phyloP scores from a whole-genome alignment of 306 rosid species.

The Vigna mungo region DNA sequence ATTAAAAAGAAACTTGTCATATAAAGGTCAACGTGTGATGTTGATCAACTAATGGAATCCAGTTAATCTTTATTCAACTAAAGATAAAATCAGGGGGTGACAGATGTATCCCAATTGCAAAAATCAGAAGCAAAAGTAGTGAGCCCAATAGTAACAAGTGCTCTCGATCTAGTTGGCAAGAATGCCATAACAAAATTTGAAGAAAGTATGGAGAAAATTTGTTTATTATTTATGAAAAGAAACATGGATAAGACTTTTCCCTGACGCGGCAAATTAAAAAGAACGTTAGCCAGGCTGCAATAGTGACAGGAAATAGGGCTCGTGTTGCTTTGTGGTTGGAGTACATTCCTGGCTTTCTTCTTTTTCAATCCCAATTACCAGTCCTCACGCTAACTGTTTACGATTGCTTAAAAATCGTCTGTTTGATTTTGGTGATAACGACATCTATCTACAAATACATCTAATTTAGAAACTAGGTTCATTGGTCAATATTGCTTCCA shows the following conservation, averaged over 20 bases:
- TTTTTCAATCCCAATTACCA: conserved; percentile 15
- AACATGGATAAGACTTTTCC: background rate
- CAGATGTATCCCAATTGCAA: background rate
- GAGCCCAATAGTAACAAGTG: background rate
- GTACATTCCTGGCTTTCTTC: background rate
- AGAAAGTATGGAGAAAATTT: background rate
- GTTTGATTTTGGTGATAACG: conserved; percentile 22
- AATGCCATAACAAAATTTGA: background rate
- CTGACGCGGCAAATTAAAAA: background rate
- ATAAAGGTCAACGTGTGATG: background rate
- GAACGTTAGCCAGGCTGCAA: background rate
- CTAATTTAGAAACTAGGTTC: background rate
- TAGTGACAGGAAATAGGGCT: background rate
- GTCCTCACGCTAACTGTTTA: background rate
- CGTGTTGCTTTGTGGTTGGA: conserved; percentile 7
- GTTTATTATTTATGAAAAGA: background rate
- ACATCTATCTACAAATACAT: background rate
- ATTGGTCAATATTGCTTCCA: conserved; percentile 26
- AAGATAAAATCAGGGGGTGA: background rate
- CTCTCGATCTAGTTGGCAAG: background rate
- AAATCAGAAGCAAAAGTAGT: background rate
- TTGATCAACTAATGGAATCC: conserved; percentile 15
- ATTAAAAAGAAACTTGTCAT: background rate
- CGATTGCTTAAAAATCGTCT: background rate
- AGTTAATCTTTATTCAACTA: background rate